A percentile compares a stretch with the other conserved stretches of the same genome.
Evolutionary conservation across 1,284 basidiomycete species (phyloP).

Genomic region (Boletellus deceptivus): DNA sequence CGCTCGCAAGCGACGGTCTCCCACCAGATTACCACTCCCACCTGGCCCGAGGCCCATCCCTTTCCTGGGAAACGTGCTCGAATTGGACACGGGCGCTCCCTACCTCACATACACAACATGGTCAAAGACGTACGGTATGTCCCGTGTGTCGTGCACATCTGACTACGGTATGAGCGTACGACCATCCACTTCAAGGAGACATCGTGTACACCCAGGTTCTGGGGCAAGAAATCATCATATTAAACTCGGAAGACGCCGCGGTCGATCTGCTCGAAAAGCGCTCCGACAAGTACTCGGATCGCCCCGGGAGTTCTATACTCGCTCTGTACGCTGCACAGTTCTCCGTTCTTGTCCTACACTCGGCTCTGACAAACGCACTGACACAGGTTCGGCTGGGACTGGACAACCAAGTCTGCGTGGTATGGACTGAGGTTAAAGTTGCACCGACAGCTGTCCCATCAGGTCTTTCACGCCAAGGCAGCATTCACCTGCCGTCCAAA

Average conservation of each 20-base stretch:
- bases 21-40: neutral
- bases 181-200: slow-evolving; percentile 2
- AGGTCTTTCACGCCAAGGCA: slow-evolving; percentile 15
- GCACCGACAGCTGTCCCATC: slow-evolving; percentile 15
- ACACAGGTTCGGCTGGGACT: slow-evolving; percentile 15
- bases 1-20: neutral
- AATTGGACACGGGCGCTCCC: slow-evolving; percentile 6
- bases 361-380: neutral
- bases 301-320: slow-evolving; percentile 7
- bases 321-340: slow-evolving; percentile 14
- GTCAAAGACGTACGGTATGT: slow-evolving; percentile 13
- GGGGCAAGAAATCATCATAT: slow-evolving; percentile 13
- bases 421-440: slow-evolving; percentile 18
- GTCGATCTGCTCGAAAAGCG: no score
- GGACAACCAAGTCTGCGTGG: slow-evolving; percentile 1
- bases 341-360: no score
- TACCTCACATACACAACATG: slow-evolving; percentile 10
- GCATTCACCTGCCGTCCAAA: slow-evolving; percentile 12
- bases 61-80: slow-evolving; percentile 11
- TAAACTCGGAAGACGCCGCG: slow-evolving; percentile 10
- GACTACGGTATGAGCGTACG: neutral
- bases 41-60: slow-evolving; percentile 10
- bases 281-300: slow-evolving; percentile 1
- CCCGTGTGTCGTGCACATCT: no score
- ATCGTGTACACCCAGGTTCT: slow-evolving; percentile 14